A percentile compares a stretch with the other conserved stretches of the same genome.
Evolutionary conservation across 371 early-diverging fungal species (phyloP).

Genomic region (Actinomucor elegans): DNA sequence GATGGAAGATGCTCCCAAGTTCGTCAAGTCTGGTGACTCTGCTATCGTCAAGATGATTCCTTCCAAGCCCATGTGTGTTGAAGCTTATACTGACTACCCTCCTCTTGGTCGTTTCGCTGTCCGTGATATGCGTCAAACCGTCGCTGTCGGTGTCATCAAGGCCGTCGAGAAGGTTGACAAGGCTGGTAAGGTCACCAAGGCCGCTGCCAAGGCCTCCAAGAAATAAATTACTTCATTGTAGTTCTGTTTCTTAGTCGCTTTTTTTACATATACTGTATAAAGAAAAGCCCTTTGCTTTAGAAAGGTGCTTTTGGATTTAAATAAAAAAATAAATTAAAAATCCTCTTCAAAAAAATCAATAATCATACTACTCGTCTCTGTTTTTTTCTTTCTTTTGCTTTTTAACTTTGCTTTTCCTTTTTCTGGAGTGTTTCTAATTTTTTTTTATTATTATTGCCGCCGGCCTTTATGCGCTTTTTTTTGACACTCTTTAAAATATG

Average conservation of each 20-base stretch:
- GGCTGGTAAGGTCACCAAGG: slow-evolving; percentile 66
- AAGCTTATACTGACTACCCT: slow-evolving; percentile 90
- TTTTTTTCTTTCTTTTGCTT: too few relatives aligned
- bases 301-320: not conserved
- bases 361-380: too few relatives aligned
- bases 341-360: not conserved
- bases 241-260: not conserved
- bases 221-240: slow-evolving; percentile 52
- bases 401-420: too few relatives aligned
- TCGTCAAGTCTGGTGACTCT: slow-evolving; percentile 92
- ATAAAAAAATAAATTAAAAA: not conserved
- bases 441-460: too few relatives aligned
- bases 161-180: slow-evolving; percentile 81
- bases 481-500: too few relatives aligned
- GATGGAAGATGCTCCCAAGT: slow-evolving; percentile 64
- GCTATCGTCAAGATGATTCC: slow-evolving; percentile 95
- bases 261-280: not conserved
- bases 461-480: too few relatives aligned
- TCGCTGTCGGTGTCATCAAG: slow-evolving; percentile 97
- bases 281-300: not conserved
- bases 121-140: slow-evolving; percentile 96
- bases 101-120: slow-evolving; percentile 97
- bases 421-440: too few relatives aligned
- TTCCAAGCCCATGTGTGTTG: slow-evolving; percentile 96
- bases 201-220: slow-evolving; percentile 71